phyloP scores from a whole-genome alignment of 2,329 filamentous ascomycete genomes.

The Fonsecaea pedrosoi region DNA sequence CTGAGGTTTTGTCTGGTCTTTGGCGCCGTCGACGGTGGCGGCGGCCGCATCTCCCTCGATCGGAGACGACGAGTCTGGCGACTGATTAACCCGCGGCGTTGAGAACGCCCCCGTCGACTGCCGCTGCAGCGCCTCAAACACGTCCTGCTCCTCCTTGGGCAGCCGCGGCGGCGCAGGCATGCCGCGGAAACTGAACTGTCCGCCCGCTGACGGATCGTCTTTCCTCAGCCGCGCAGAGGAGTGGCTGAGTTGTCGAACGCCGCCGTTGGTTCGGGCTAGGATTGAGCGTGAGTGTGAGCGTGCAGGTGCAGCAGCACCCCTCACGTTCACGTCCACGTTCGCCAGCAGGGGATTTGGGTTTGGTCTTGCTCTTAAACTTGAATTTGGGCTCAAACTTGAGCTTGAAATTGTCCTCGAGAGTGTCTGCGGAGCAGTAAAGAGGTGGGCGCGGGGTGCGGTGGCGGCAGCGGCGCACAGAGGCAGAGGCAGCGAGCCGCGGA shows the following conservation, averaged over 20 bases:
- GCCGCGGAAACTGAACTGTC: constrained; percentile 28
- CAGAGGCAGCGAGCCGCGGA: neutral
- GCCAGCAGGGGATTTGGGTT: no score
- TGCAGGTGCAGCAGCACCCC: no score
- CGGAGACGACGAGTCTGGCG: constrained; percentile 48
- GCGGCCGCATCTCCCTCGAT: constrained; percentile 32
- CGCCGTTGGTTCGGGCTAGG: neutral
- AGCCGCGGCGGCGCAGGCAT: constrained; percentile 80
- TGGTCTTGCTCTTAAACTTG: neutral
- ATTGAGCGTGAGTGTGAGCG: neutral
- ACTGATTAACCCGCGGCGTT: constrained; percentile 66
- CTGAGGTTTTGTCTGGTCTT: neutral
- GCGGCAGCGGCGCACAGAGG: constrained; percentile 7
- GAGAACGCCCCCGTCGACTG: constrained; percentile 77
- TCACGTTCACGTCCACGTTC: no score
- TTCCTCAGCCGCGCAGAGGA: neutral
- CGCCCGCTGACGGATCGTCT: neutral
- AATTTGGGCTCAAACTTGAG: neutral
- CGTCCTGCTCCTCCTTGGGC: constrained; percentile 84
- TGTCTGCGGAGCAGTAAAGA: constrained; percentile 11
- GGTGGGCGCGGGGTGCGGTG: constrained; percentile 14
- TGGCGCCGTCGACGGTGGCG: constrained; percentile 30
- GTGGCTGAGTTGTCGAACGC: constrained; percentile 5
- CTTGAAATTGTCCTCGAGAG: neutral
- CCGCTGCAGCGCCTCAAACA: constrained; percentile 85